Conservation (phyloP, 306 rosid genomes). For the Coriaria nepalensis region DNA sequence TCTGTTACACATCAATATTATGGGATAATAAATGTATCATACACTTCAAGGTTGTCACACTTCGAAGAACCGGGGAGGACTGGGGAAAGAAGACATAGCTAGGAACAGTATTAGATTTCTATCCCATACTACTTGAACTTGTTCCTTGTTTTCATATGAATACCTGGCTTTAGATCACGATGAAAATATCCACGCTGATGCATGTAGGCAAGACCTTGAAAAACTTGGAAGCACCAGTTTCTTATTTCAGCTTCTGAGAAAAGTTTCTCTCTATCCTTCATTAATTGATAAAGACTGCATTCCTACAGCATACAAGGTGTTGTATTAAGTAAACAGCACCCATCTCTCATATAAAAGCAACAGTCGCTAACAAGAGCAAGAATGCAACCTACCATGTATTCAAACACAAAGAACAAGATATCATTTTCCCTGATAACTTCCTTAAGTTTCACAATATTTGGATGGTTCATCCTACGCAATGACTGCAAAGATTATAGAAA, state of each 20-base stretch:
- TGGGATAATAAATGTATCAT: too few species aligned
- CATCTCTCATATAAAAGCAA: not conserved
- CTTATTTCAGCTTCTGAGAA: conserved; percentile 74
- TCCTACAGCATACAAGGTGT: conserved; percentile 29
- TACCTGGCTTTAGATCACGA: conserved; percentile 98
- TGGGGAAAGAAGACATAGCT: too few species aligned
- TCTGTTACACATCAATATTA: too few species aligned
- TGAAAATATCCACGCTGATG: conserved; percentile 99
- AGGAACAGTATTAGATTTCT: too few species aligned
- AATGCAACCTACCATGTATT: conserved; percentile 64
- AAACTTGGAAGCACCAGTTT: conserved; percentile 96
- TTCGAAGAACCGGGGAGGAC: too few species aligned
- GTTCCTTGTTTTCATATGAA: not conserved
- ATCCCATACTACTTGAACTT: not conserved
- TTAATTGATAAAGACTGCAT: conserved; percentile 83
- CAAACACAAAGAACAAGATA: conserved; percentile 80
- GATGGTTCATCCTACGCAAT: conserved; percentile 76
- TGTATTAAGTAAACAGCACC: not conserved
- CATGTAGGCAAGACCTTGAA: conserved; percentile 95
- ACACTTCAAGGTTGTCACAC: too few species aligned
- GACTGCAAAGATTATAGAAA: conserved; percentile 35
- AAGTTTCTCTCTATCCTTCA: conserved; percentile 73
- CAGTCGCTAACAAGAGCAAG: not conserved
- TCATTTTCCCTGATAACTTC: conserved; percentile 92
- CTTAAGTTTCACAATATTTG: conserved; percentile 84